Conservation (phyloP, 208 protist species). For the Porcisia deanei region DNA sequence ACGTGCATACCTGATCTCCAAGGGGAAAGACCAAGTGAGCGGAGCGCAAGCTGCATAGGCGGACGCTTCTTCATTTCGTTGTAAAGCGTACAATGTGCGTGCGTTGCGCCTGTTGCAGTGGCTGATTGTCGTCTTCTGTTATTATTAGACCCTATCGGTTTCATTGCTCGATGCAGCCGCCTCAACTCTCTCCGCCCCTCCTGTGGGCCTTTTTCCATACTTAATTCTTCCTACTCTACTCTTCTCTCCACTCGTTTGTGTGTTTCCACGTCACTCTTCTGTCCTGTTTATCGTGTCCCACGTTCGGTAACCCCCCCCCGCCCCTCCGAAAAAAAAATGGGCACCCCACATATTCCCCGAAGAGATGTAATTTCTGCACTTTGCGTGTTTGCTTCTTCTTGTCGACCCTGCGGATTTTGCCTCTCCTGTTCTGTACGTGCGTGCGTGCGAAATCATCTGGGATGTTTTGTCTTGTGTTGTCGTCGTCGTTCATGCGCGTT, state of each 20-base stretch:
- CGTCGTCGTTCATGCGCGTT: not conserved
- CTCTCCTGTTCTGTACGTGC: not conserved
- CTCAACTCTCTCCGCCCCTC: not conserved
- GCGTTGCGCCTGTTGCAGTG: not conserved
- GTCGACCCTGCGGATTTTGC: not conserved
- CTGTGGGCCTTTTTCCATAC: not conserved
- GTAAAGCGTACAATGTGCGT: not conserved
- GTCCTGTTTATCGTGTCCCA: not conserved
- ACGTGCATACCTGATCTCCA: not conserved
- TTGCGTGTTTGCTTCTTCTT: not conserved
- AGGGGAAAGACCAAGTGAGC: not conserved
- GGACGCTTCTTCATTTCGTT: not conserved
- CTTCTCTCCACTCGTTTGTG: not conserved
- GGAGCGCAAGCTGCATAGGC: not conserved
- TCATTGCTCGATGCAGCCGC: not conserved
- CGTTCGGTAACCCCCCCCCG: too few relatives aligned
- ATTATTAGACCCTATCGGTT: not conserved
- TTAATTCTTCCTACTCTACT: not conserved
- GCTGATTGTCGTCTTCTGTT: not conserved
- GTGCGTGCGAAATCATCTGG: not conserved
- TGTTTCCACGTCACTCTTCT: not conserved
- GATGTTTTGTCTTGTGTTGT: not conserved
- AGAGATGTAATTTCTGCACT: too few relatives aligned
- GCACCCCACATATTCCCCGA: not conserved
- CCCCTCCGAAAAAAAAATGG: not conserved